Percentiles rank a stretch among this genome's conserved stretches.
These are phyloP conservation scores for Ceratocystis colombiana DNA, from an alignment of 2,329 filamentous ascomycete genomes.

Conservation along the genomic window DNA sequence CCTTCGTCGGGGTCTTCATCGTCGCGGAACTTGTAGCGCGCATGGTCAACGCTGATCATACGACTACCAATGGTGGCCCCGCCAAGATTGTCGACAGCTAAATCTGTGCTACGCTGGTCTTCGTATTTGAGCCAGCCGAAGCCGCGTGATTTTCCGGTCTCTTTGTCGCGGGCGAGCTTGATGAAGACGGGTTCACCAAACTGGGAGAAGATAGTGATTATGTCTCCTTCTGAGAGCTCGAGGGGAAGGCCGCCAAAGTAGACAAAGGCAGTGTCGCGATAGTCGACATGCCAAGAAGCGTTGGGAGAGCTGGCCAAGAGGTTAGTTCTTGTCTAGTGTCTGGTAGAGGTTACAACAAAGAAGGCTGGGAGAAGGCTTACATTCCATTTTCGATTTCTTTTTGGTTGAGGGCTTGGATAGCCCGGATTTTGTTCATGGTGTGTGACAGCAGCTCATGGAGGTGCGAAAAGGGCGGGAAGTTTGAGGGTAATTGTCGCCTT, in stretches of 20 bases:
- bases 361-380: slow-evolving; percentile 38
- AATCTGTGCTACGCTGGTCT: slow-evolving; percentile 87
- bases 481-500: not conserved
- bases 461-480: not conserved
- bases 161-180: slow-evolving; percentile 86
- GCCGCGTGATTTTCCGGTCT: slow-evolving; percentile 87
- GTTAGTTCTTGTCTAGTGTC: slow-evolving; percentile 16
- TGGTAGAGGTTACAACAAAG: not conserved
- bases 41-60: slow-evolving; percentile 80
- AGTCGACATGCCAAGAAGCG: slow-evolving; percentile 94
- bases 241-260: slow-evolving; percentile 92
- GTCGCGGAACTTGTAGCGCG: slow-evolving; percentile 78
- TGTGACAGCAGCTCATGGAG: not conserved
- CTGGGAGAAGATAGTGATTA: slow-evolving; percentile 94
- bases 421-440: slow-evolving; percentile 85
- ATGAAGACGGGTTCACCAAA: slow-evolving; percentile 91
- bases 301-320: slow-evolving; percentile 54
- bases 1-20: slow-evolving; percentile 57
- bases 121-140: slow-evolving; percentile 98
- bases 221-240: slow-evolving; percentile 87
- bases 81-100: slow-evolving; percentile 91
- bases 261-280: slow-evolving; percentile 91
- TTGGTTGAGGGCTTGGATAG: slow-evolving; percentile 87
- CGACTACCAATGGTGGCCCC: slow-evolving; percentile 75
- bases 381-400: slow-evolving; percentile 83